Evolutionary conservation across 768 basidiomycete genomes (phyloP).

Genomic region (Coprinopsis strossmayeri): DNA sequence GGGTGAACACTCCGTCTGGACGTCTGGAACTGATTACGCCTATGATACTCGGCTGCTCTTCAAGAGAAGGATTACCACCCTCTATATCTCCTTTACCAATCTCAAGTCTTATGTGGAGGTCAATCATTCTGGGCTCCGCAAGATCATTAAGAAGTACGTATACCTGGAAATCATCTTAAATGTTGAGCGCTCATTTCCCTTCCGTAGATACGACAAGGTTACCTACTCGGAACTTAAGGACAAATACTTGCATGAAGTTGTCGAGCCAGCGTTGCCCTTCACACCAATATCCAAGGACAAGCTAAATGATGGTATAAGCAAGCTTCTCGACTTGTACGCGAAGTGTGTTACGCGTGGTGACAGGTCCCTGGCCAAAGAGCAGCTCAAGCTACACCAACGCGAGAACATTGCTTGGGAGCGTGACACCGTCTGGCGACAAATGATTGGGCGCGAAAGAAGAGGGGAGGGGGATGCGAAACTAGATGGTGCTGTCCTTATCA

Average conservation of each 20-base stretch:
- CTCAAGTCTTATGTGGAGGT: constrained; percentile 85
- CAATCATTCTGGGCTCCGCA: constrained; percentile 90
- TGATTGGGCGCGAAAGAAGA: constrained; percentile 79
- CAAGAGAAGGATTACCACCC: constrained; percentile 81
- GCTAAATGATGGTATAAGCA: constrained; percentile 49
- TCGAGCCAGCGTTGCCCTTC: constrained; percentile 69
- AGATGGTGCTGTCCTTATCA: constrained; percentile 42
- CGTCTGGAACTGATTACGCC: constrained; percentile 70
- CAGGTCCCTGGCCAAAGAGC: constrained; percentile 58
- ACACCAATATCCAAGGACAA: constrained; percentile 51
- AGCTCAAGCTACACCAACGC: constrained; percentile 80
- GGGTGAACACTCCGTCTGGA: constrained; percentile 60
- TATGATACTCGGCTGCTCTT: constrained; percentile 78
- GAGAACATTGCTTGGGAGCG: constrained; percentile 97
- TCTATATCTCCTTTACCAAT: constrained; percentile 71
- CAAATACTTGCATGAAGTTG: constrained; percentile 62
- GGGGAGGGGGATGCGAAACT: constrained; percentile 38
- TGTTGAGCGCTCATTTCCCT: neutral
- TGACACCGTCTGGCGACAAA: constrained; percentile 95
- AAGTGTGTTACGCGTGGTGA: constrained; percentile 81
- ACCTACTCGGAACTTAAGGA: constrained; percentile 78
- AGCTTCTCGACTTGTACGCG: constrained; percentile 69
- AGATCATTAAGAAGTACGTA: constrained; percentile 89
- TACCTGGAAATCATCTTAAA: neutral
- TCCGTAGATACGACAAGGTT: constrained; percentile 85